Base-by-base conservation (phyloP, 257 asterid species). In the Mentha longifolia region DNA sequence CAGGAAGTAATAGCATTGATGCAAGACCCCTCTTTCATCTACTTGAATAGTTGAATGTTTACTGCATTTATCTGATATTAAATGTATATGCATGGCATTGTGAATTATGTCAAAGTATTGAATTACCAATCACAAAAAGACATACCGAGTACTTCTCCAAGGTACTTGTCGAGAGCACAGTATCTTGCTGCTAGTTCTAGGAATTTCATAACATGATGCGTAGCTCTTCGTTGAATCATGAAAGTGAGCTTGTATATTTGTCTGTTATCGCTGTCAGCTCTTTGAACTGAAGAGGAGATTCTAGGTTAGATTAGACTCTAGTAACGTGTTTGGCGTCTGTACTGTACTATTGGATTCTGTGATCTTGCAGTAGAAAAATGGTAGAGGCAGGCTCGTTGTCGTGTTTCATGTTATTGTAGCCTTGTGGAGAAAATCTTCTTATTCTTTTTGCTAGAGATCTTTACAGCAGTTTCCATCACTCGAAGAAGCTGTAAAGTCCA, bases 311-410 rank as follows among this genome's bases (percentile, higher is more conserved):
- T 45, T 49, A 28, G 22, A 42, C 22, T 41, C 70, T 55, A 30
- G 15, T 28, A 66, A 42, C 49, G 17, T 20, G 63, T 35, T 45
- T 7, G 55, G 46, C 19, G 15, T 11, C 14, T 2, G 3, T 33
- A 30, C 12, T 49, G 2, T 30, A 47, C 52, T 22, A 30, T 22
- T 15, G 73, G 66, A 57, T 62, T 79, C 54, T 63, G 58, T 61
- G 65, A 68, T 64, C 69, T 45, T 57, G 43, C 39, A 72, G 50
- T 67, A n/a, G 49, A 15, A 62, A 58, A 15, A 4, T 6, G 33
- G 62, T 57, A 49, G 67, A 13, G 65, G 52, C 54, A 67, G n/a
- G 71, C 67, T 62, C 33, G 63, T 61, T 47, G 51, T 22, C 52
- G 17, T 60, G 41, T 61, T 55, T 52, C 58, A 33, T 61, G 66